phyloP scores from a whole-genome alignment of 1,284 basidiomycete genomes.

The Xerocomus tenax region DNA sequence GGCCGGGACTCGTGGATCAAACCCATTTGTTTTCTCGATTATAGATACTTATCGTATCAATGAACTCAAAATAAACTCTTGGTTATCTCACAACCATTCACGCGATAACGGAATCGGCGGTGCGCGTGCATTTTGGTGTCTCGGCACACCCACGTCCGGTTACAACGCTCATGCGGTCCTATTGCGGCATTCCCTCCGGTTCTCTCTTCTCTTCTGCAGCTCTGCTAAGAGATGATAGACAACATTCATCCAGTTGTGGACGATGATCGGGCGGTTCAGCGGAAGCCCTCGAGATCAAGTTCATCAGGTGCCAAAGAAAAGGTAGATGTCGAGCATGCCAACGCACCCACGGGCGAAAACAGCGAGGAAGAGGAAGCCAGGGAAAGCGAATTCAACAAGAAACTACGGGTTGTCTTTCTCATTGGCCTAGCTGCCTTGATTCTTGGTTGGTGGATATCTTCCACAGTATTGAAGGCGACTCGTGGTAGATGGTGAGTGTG shows the following conservation, averaged over 20 bases:
- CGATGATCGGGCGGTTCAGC: conserved; percentile 12
- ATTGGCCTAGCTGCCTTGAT: conserved; percentile 49
- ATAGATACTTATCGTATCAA: too few relatives aligned
- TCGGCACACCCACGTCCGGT: not conserved
- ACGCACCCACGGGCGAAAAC: conserved; percentile 21
- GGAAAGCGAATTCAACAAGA: conserved; percentile 19
- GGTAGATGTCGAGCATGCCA: conserved; percentile 15
- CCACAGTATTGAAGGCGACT: conserved; percentile 58
- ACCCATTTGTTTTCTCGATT: too few relatives aligned
- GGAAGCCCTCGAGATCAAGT: conserved; percentile 15
- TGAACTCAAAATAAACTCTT: too few relatives aligned
- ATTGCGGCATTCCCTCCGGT: not conserved
- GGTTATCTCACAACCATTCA: not conserved
- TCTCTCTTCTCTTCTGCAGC: not conserved
- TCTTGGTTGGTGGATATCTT: conserved; percentile 74
- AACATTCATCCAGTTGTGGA: conserved; percentile 1
- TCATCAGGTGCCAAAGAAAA: conserved; percentile 20
- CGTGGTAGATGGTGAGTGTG: conserved; percentile 57
- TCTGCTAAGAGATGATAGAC: conserved; percentile 19
- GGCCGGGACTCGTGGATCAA: not conserved
- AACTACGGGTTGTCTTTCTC: conserved; percentile 40
- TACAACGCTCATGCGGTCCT: not conserved
- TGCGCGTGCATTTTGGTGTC: not conserved
- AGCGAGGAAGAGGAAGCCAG: conserved; percentile 19
- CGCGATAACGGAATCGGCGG: too few relatives aligned